Evolutionary conservation across 768 basidiomycete species (phyloP).

Genomic region (Macrocybe gigantea): DNA sequence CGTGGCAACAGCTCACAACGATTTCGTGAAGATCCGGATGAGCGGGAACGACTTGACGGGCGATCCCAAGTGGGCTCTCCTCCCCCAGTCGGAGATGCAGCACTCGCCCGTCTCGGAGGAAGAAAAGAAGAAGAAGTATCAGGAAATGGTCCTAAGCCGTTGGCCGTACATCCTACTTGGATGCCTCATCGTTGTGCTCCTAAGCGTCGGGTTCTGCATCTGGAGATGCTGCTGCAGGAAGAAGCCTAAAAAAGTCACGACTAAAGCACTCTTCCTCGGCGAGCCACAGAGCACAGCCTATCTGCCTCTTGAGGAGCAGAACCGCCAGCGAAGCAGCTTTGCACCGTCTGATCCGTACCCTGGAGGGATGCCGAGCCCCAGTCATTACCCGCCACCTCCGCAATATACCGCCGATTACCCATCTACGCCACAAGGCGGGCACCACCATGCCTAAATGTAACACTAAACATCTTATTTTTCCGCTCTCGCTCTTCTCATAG

Average conservation of each 20-base stretch:
- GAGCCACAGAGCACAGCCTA: constrained; percentile 23
- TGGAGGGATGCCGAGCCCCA: too few relatives aligned
- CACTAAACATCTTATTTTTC: too few relatives aligned
- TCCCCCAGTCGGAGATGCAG: constrained; percentile 52
- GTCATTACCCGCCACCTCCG: not conserved
- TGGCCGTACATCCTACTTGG: constrained; percentile 72
- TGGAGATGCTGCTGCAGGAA: constrained; percentile 57
- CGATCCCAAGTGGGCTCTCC: constrained; percentile 49
- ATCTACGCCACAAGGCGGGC: not conserved
- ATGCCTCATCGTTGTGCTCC: constrained; percentile 42
- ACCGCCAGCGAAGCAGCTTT: constrained; percentile 2
- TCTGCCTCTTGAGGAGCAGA: constrained; percentile 21
- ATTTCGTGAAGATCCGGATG: constrained; percentile 61
- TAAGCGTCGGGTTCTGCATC: constrained; percentile 42
- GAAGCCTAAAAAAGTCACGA: constrained; percentile 10
- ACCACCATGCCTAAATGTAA: not conserved
- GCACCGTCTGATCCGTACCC: too few relatives aligned
- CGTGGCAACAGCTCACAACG: constrained; percentile 43
- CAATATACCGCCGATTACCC: not conserved
- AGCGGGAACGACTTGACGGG: constrained; percentile 52
- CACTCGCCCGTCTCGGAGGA: constrained; percentile 57
- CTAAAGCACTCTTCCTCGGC: constrained; percentile 15
- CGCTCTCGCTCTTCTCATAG: too few relatives aligned
- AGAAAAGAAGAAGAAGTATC: constrained; percentile 63
- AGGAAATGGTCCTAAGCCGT: constrained; percentile 58